Evolutionary conservation across 1,284 basidiomycete genomes (phyloP), one percentile per base, ranked within the genome.

Genomic region (Naganishia cerealis): DNA sequence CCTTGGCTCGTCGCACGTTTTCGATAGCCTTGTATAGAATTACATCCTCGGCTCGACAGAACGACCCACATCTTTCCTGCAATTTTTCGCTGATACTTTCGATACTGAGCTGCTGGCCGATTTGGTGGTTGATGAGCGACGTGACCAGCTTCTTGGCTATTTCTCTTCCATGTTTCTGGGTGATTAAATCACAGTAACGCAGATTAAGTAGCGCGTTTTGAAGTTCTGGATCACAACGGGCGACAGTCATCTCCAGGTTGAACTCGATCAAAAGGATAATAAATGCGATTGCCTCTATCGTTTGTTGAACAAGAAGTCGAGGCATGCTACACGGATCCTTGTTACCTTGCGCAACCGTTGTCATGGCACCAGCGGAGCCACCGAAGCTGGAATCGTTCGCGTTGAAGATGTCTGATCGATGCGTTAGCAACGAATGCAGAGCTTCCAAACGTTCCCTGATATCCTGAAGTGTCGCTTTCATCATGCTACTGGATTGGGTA

Each of bases 21-120:
- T 99, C 96, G 76, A 92, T 90, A 0, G 95, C 95, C 90, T 99
- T 99, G 84, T 99, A 98, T 58, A 97, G 82, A 83, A 97, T 90
- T 53, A 99, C 96, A 81, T 99, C 96, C 76, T 97, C 96, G 0
- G 95, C 90, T 74, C 92, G 94, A 80, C 94, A 98, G 85, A 99
- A 99, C 21, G 92, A 92, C 0, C 94, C 94, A 75, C 96, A 99
- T 75, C 93, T 86, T 76, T 91, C 88, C 78, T 99, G 95, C 40
- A 99, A 82, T 65, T 93, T 88, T 74, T 97, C 92, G 75, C 92
- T 95, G 75, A 99, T 91, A 3, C 92, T 92, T 79, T 99, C 96
- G 71, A 97, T 90, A 75, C 91, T 93, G 59, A 94, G 90, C 78
- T 97, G 93, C 76, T 95, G 91, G 16, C 91, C 91, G 73, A 98